Percentiles rank a stretch among this genome's conserved stretches.
Evolutionary conservation across 768 basidiomycete genomes (phyloP).

Genomic region (Punctularia strigosozonata): DNA sequence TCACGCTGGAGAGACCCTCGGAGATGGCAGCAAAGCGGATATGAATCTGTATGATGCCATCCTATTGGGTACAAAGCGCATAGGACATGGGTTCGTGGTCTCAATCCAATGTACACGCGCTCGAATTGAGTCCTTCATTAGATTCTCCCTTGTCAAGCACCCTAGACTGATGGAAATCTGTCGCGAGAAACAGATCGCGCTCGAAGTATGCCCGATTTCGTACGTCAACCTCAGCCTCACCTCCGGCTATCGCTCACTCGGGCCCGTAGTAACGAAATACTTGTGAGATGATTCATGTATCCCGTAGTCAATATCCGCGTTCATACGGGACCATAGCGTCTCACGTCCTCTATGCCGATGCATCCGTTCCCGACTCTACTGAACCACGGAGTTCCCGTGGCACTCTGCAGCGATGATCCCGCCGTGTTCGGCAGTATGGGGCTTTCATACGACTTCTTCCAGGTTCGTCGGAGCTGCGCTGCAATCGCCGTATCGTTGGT

Average conservation of each 20-base stretch:
- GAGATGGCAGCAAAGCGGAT: conserved; percentile 63
- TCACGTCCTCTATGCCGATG: conserved; percentile 71
- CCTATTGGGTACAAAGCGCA: conserved; percentile 65
- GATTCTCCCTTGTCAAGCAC: conserved; percentile 69
- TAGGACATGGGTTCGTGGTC: conserved; percentile 59
- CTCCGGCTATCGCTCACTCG: background rate
- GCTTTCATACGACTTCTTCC: conserved; percentile 68
- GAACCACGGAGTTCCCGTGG: conserved; percentile 63
- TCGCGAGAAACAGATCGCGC: conserved; percentile 44
- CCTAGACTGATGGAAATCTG: conserved; percentile 62
- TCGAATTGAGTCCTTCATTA: conserved; percentile 11
- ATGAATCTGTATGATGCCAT: conserved; percentile 72
- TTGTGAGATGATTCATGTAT: conserved; percentile 4
- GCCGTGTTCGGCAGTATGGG: conserved; percentile 71
- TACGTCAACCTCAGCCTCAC: conserved; percentile 23
- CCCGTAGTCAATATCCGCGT: background rate
- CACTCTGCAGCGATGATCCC: conserved; percentile 67
- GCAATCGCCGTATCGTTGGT: background rate
- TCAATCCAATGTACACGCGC: background rate
- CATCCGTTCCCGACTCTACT: conserved; percentile 64
- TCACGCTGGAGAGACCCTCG: conserved; percentile 73
- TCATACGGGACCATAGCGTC: conserved; percentile 33
- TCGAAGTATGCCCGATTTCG: conserved; percentile 80
- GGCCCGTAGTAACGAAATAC: conserved; percentile 52
- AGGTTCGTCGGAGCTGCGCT: conserved; percentile 26